Base-by-base conservation (phyloP, 768 basidiomycete genomes). In the Mycena chlorophos region DNA sequence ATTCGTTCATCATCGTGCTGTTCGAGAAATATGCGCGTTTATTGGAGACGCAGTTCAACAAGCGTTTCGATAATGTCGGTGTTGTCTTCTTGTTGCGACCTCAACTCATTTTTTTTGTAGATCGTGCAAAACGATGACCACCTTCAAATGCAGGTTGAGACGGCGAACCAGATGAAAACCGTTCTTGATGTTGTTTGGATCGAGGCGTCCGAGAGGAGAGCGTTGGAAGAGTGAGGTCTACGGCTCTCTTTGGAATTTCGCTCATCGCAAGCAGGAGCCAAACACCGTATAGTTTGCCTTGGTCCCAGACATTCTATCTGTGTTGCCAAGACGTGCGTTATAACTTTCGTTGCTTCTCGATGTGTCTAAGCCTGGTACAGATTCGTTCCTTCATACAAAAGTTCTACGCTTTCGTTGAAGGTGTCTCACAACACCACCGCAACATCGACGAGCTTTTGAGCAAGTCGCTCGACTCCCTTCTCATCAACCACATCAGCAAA, bases 361-460 rank as follows among this genome's bases (percentile, higher is more conserved):
- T 38, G 3, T 4, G 8, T 25, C 40, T 57, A 49, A 58, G 6
- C 17, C 29, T 8, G 22, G 19, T 26, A 26, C 73, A 96, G 86
- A 89, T 96, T 56, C 86, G 92, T 23, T 78, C 77, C 39, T 98
- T 96, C 66, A 89, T 97, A 34, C 89, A 94, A 63, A 93, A 92
- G 63, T 98, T 97, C 74, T 96, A 98, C 68, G 87, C 92, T 22
- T 99, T 98, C 69, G 86, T 95, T 0, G 97, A 99, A 63, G 96
- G 96, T 8, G 90, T 97, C 4, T 86, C 89, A 2, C 91, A 95
- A 66, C 89, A 93, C 55, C 90, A 94, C 69, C 82, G 88, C 39
- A 89, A 95, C 66, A 91, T 95, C 28, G 95, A 98, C 64, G 93
- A 94, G 51, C 78, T 98, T 8, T 71, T 99, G 49, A 88, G 87